Percentiles rank a stretch among this genome's conserved stretches.
Conservation (phyloP, 1,139 yeast species). For the Tardiomyces digboiensis region DNA sequence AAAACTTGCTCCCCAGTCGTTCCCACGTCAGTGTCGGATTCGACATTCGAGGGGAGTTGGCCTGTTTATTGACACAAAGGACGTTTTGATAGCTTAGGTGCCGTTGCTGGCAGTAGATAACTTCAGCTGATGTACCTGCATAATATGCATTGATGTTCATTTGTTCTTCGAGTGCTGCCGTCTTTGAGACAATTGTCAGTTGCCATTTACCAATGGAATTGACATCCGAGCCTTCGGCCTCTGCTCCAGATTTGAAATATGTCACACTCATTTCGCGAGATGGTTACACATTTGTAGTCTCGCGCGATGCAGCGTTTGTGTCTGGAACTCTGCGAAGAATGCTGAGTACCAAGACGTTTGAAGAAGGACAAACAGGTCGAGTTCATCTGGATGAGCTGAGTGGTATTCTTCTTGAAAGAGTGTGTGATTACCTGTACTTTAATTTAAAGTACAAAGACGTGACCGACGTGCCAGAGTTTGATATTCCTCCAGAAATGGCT, state of each 20-base stretch:
- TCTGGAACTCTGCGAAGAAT: conserved; percentile 74
- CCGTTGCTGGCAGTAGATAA: no score
- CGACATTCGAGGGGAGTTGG: no score
- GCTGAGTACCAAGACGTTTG: conserved; percentile 36
- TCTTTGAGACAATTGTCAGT: no score
- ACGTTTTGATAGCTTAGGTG: no score
- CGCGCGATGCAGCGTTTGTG: conserved; percentile 71
- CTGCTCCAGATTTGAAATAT: conserved; percentile 21
- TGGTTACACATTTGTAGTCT: conserved; percentile 51
- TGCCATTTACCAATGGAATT: not conserved
- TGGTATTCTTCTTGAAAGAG: conserved; percentile 64
- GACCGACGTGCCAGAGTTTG: conserved; percentile 70
- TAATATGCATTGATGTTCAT: no score
- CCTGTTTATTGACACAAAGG: no score
- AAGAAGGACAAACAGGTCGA: conserved; percentile 41
- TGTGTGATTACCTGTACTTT: conserved; percentile 80
- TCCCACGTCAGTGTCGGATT: conserved; percentile 24
- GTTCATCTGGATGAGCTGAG: conserved; percentile 52
- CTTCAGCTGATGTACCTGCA: no score
- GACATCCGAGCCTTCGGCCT: not conserved
- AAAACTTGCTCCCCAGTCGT: conserved; percentile 25
- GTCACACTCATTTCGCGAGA: conserved; percentile 74
- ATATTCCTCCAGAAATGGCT: conserved; percentile 90
- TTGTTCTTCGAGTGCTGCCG: no score
- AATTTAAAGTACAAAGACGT: conserved; percentile 58